Evolutionary conservation across 192 early-diverging fungal genomes (phyloP), one percentile per base, ranked within the genome.

Genomic region (Coemansia sp.): DNA sequence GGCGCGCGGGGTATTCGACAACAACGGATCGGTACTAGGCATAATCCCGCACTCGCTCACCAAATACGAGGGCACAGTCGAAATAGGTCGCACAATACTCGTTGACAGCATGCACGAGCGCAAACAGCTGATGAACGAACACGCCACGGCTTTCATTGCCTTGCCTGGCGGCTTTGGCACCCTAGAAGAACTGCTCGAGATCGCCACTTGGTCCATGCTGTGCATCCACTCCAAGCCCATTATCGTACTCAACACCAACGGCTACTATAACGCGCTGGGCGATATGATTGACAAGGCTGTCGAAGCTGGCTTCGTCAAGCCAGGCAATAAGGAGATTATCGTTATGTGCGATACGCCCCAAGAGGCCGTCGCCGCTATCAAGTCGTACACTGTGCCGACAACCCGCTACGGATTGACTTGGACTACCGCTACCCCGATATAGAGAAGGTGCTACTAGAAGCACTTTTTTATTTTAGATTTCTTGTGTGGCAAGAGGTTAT

Each of bases 161-260:
- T 81, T 97, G 43, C 95, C 95, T 1, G 95, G 95, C 22, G 95
- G 95, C 5, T 91, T 85, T 69, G 93, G 93, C 22, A 97, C 95
- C 0, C 83, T 95, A 74, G 94, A 97, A 71, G 95, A 97, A 74
- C 78, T 95, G 53, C 75, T 95, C 5, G 95, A 97, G 80, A 86
- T 90, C 24, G 87, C 87, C 33, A 94, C 93, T 4, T 93, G 93
- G 91, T 88, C 88, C 31, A 89, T 93, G 67, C 78, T 95, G 36
- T 87, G 85, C 40, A 94, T 95, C 64, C 93, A 95, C 75, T 57
- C 73, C 55, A 95, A 95, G 74, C 95, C 94, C 12, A 86, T 97
- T 34, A 81, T 91, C 50, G 70, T 93, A 18, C 75, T 97, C 36
- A 93, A 95, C 75, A 90, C 87, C 47, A 86, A 88, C 40, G 92